Conservation (phyloP, 441 rosid species). For the Omphalea diandra region DNA sequence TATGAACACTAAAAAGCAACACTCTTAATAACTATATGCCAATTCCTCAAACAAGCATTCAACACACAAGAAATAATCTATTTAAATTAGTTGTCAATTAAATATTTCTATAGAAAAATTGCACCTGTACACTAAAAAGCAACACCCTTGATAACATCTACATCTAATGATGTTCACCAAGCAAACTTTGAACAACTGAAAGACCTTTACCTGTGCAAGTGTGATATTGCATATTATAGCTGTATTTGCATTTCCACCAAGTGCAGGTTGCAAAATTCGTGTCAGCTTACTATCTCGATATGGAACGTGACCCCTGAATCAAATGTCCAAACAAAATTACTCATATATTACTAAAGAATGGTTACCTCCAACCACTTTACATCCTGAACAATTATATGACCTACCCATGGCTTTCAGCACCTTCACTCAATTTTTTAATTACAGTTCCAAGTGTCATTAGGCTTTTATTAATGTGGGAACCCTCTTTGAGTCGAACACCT, state of each 20-base stretch:
- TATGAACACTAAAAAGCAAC: not conserved
- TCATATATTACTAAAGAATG: not conserved
- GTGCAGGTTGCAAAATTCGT: conserved; percentile 92
- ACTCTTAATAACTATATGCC: too few relatives aligned
- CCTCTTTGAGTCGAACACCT: conserved; percentile 96
- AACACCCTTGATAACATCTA: not conserved
- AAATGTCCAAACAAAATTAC: conserved; percentile 8
- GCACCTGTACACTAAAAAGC: too few relatives aligned
- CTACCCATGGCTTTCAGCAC: conserved; percentile 95
- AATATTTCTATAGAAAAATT: not conserved
- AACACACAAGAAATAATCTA: not conserved
- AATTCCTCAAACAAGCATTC: not conserved
- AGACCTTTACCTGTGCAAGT: conserved; percentile 76
- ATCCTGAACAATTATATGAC: conserved; percentile 22
- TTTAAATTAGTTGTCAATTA: not conserved
- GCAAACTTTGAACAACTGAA: not conserved
- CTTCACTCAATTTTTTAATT: conserved; percentile 94
- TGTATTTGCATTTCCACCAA: conserved; percentile 98
- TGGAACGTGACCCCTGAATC: conserved; percentile 89
- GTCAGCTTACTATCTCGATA: conserved; percentile 98
- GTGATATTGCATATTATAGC: conserved; percentile 98
- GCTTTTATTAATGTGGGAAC: conserved; percentile 96
- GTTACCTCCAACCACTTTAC: conserved; percentile 1
- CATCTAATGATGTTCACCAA: not conserved
- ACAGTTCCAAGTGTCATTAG: conserved; percentile 97